These are phyloP conservation scores for Daldinia grandis DNA, from an alignment of 495 filamentous ascomycete species.

Conservation along the genomic window DNA sequence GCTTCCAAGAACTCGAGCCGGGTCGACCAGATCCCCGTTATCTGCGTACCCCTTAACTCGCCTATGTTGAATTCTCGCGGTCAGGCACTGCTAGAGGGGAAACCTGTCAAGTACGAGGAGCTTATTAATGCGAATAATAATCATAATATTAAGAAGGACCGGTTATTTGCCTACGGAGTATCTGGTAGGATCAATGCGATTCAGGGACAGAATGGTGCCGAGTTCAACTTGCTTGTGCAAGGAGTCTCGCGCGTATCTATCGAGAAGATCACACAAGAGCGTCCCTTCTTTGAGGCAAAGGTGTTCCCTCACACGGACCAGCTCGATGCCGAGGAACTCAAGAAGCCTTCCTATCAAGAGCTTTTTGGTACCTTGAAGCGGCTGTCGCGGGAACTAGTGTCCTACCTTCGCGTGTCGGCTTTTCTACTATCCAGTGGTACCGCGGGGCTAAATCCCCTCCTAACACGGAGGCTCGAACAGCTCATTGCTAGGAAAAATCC, in stretches of 20 bases:
- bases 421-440: slow-evolving; percentile 69
- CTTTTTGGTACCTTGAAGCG: slow-evolving; percentile 82
- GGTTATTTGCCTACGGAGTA: slow-evolving; percentile 79
- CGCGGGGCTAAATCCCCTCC: slow-evolving; percentile 76
- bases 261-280: slow-evolving; percentile 76
- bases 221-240: slow-evolving; percentile 85
- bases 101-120: slow-evolving; percentile 58
- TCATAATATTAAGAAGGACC: slow-evolving; percentile 71
- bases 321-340: slow-evolving; percentile 20
- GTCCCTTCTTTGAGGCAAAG: slow-evolving; percentile 85
- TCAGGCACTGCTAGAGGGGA: slow-evolving; percentile 67
- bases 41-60: slow-evolving; percentile 82
- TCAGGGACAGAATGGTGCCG: slow-evolving; percentile 78
- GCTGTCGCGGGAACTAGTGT: slow-evolving; percentile 81
- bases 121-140: slow-evolving; percentile 59
- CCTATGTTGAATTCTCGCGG: slow-evolving; percentile 73
- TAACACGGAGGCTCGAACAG: slow-evolving; percentile 82
- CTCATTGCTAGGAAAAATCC: slow-evolving; percentile 82
- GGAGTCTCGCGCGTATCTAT: slow-evolving; percentile 80
- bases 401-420: slow-evolving; percentile 78
- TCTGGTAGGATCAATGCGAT: slow-evolving; percentile 84
- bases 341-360: slow-evolving; percentile 54
- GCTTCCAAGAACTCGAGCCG: slow-evolving; percentile 69
- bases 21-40: slow-evolving; percentile 72
- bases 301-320: slow-evolving; percentile 58